Evolutionary conservation across 148 eudicot genomes (phyloP), one percentile per base, ranked within the genome.

Genomic region (Camellia lanceoleosa): DNA sequence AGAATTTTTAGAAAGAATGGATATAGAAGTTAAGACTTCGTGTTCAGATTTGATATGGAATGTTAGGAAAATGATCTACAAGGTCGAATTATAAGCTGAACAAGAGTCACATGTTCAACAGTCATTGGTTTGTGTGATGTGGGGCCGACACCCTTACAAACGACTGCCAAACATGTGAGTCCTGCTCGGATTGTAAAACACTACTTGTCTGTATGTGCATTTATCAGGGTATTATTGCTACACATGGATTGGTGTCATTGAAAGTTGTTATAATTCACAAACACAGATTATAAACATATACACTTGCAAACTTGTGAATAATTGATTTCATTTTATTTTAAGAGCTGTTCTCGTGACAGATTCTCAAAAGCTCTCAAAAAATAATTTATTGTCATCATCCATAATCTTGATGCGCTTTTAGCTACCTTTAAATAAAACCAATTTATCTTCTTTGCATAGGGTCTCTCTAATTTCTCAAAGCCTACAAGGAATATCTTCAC

Each of bases 401-500:
- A 18, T 60, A 9, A 55, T 5, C 58, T 15, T 60, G 4, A 60
- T 60, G 64, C 19, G 15, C 3, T 15, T 6, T 6, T 47, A 3
- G 20, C 20, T 4, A 3, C 15, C 10, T 44, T 63, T 18, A 8
- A 42, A 15, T 7, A 52, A 72, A 72, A 20, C 49, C 18, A 47
- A 76, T 79, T 15, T 15, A 23, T 46, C 47, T 8, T 44, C 42
- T 54, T 72, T 80, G 55, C 7, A 16, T 83, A 89, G 92, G 90
- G 91, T 71, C 23, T 78, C 12, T 78, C 90, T 52, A 89, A 86
- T 77, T 89, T 91, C 75, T 86, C 92, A 8, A 89, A 84, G 82
- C 86, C 90, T 80, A 92, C 94, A 58, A 83, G 90, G 80, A 52
- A 83, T 82, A 78, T 91, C 70, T 88, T 91, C 78, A 19, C 83